phyloP scores from a whole-genome alignment of 2,329 filamentous ascomycete genomes.

The Fusarium sp. region DNA sequence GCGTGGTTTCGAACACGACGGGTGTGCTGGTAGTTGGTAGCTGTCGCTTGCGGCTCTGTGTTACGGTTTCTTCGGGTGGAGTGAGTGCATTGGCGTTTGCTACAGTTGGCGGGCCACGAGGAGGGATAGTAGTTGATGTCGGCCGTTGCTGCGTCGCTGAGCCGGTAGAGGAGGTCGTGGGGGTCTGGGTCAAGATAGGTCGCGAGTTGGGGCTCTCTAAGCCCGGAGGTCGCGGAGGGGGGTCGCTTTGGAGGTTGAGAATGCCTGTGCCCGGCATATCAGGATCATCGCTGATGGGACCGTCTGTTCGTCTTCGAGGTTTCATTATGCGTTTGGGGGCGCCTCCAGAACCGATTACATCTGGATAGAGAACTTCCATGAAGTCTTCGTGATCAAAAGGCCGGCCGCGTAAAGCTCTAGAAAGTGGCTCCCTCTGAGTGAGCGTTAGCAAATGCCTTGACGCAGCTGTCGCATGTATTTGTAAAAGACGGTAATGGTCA shows the following conservation, averaged over 20 bases:
- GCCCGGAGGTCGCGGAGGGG: conserved; percentile 39
- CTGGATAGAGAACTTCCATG: conserved; percentile 70
- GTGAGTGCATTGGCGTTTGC: conserved; percentile 60
- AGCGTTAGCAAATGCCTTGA: conserved; percentile 32
- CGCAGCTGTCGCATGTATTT: background rate
- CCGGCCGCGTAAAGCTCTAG: conserved; percentile 65
- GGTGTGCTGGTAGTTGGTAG: conserved; percentile 40
- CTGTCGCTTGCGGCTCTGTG: conserved; percentile 58
- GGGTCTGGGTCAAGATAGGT: conserved; percentile 47
- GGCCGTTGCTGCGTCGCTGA: conserved; percentile 44
- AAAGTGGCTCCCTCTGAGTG: conserved; percentile 66
- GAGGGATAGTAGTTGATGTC: conserved; percentile 52
- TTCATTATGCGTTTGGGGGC: conserved; percentile 70
- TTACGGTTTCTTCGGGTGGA: conserved; percentile 63
- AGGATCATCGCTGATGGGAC: conserved; percentile 57
- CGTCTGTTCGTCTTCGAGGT: conserved; percentile 61
- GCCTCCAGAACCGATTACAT: conserved; percentile 69
- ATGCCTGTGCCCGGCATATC: conserved; percentile 62
- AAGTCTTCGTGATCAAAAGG: conserved; percentile 70
- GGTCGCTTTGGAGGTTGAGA: conserved; percentile 57
- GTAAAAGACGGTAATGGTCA: background rate
- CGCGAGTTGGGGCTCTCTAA: conserved; percentile 45
- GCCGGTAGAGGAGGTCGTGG: conserved; percentile 40
- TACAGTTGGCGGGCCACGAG: conserved; percentile 52
- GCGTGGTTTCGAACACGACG: conserved; percentile 38